A percentile compares a stretch with the other conserved stretches of the same genome.
Conservation (phyloP, 2,329 filamentous ascomycete genomes). For the Xylariaceae sp. region DNA sequence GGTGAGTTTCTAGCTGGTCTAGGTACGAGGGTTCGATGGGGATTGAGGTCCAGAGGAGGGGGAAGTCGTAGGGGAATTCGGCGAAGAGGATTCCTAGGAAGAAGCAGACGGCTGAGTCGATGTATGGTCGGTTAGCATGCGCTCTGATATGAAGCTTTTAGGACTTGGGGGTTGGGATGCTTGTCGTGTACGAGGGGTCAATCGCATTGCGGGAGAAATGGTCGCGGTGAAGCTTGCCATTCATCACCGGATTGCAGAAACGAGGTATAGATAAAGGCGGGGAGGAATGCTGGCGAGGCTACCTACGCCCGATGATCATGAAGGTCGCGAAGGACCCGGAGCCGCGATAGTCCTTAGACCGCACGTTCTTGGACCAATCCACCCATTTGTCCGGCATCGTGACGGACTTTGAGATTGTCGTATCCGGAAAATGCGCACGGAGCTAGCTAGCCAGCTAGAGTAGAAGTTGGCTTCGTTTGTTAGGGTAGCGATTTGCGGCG, state of each 20-base stretch:
- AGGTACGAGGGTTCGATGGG: conserved; percentile 66
- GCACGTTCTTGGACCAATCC: conserved; percentile 55
- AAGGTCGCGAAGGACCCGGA: conserved; percentile 86
- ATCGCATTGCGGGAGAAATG: conserved; percentile 2
- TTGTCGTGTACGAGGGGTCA: background rate
- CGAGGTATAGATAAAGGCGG: background rate
- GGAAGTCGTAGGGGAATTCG: conserved; percentile 92
- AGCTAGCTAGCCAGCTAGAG: background rate
- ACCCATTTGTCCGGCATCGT: conserved; percentile 38
- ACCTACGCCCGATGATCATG: conserved; percentile 90
- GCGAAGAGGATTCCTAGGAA: conserved; percentile 98
- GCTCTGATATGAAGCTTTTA: background rate
- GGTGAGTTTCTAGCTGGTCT: conserved; percentile 80
- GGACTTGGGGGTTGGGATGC: background rate
- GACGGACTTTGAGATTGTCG: conserved; percentile 1
- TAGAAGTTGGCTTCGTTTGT: background rate
- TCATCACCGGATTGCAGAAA: no score
- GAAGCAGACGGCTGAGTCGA: conserved; percentile 73
- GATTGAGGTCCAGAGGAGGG: conserved; percentile 73
- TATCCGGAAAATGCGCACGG: background rate
- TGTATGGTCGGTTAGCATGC: background rate
- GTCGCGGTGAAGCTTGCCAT: no score
- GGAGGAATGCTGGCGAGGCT: conserved; percentile 5
- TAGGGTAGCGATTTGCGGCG: no score
- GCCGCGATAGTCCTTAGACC: conserved; percentile 54